These are phyloP conservation scores for Macrolepiota dolichaula DNA, from an alignment of 768 basidiomycete species.

Conservation along the genomic window DNA sequence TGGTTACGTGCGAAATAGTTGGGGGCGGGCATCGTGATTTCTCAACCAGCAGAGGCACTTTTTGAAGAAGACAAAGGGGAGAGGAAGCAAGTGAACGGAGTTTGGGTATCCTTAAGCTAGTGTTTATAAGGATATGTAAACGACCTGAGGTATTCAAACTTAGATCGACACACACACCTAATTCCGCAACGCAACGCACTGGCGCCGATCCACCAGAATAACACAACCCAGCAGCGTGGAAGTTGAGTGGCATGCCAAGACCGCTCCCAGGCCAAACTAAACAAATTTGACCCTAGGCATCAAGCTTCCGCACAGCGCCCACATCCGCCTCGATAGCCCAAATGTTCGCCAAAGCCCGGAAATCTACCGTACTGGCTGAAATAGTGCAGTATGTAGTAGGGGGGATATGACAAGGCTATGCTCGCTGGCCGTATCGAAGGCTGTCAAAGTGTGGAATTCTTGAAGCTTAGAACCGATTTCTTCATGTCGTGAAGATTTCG, in stretches of 20 bases:
- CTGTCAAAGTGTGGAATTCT: background rate
- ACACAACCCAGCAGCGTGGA: background rate
- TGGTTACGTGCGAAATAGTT: constrained; percentile 8
- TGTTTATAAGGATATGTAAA: constrained; percentile 7
- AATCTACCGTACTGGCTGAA: background rate
- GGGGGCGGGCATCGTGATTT: constrained; percentile 8
- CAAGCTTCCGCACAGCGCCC: background rate
- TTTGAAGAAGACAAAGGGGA: background rate
- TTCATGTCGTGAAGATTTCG: background rate
- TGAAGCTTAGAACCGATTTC: background rate
- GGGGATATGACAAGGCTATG: background rate
- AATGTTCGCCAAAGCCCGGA: background rate
- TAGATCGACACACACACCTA: background rate
- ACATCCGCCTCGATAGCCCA: background rate
- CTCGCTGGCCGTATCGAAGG: background rate
- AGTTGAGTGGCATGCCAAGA: background rate
- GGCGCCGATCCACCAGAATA: background rate
- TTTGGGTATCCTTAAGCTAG: background rate
- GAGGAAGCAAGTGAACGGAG: background rate
- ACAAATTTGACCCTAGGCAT: background rate
- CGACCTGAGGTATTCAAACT: background rate
- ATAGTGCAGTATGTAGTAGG: background rate
- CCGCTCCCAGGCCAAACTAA: background rate
- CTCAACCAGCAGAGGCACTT: background rate
- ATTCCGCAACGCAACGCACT: constrained; percentile 7